A percentile compares a stretch with the other conserved stretches of the same genome.
Evolutionary conservation across 768 basidiomycete species (phyloP).

Genomic region (Boletellus emodensis): DNA sequence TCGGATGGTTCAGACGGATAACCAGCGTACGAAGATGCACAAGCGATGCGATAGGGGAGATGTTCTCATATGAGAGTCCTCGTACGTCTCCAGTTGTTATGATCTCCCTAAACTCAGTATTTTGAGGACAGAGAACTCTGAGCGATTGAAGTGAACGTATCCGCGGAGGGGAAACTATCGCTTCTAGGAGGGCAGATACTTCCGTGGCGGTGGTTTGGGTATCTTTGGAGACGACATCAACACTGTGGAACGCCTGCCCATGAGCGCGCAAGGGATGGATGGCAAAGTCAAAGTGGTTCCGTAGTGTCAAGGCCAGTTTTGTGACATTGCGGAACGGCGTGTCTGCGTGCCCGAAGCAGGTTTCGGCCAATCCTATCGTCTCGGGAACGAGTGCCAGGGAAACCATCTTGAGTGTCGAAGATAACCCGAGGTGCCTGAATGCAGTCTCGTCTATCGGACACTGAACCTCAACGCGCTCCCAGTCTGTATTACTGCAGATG

Average conservation of each 20-base stretch:
- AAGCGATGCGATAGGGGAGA: neutral
- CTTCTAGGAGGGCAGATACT: neutral
- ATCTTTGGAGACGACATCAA: neutral
- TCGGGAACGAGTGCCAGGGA: neutral
- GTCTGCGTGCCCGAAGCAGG: neutral
- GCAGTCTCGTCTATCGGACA: neutral
- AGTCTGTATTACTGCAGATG: neutral
- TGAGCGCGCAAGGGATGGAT: neutral
- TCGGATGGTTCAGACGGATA: neutral
- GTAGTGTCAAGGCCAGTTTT: neutral
- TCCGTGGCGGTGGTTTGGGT: neutral
- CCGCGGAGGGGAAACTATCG: neutral
- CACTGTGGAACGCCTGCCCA: neutral
- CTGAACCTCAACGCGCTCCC: neutral
- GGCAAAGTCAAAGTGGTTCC: neutral
- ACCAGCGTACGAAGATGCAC: neutral
- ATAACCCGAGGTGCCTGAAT: conserved; percentile 2
- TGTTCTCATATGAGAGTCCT: neutral
- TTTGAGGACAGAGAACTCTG: too few species aligned
- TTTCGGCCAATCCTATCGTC: neutral
- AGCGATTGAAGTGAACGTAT: conserved; percentile 2
- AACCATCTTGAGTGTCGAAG: neutral
- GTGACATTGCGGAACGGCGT: neutral
- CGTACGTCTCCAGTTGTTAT: neutral
- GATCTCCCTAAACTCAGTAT: too few species aligned